Conservation (phyloP, 768 basidiomycete species). For the Phallus indusiatus region DNA sequence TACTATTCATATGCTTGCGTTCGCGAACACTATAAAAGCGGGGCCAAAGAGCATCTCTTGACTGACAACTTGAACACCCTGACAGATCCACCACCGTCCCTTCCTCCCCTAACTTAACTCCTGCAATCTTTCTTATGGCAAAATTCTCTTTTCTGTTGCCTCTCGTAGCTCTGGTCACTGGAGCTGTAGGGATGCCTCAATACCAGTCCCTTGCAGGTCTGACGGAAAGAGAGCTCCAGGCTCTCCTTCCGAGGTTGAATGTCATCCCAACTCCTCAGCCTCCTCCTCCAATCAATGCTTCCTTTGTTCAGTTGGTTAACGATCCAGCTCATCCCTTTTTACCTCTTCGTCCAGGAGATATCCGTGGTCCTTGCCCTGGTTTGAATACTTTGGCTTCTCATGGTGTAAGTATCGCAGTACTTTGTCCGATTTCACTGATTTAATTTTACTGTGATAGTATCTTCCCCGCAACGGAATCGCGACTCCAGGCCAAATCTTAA, state of each 20-base stretch:
- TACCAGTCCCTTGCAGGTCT: conserved; percentile 3
- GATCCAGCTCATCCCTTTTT: conserved; percentile 1
- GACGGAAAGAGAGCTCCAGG: neutral
- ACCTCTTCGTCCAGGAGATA: neutral
- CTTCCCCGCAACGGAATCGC: conserved; percentile 5
- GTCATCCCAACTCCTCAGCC: neutral
- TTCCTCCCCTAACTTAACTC: no score
- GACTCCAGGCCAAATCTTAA: conserved; percentile 5
- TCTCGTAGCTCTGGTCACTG: no score
- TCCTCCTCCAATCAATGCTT: neutral
- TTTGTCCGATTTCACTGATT: neutral
- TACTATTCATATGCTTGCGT: neutral
- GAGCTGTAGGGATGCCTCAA: neutral
- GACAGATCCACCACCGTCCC: no score
- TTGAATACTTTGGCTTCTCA: conserved; percentile 7
- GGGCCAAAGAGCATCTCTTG: no score
- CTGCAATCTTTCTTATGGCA: no score
- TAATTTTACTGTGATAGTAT: neutral
- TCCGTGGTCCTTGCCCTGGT: conserved; percentile 6
- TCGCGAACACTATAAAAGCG: no score
- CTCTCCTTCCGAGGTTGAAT: neutral
- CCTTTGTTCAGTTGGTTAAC: neutral
- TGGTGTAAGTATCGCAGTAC: neutral
- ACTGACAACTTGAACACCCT: no score
- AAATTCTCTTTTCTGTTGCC: no score